A percentile compares a stretch with the other conserved stretches of the same genome.
phyloP scores from a whole-genome alignment of 2,329 filamentous ascomycete species.

The Ophiostoma ulmi region DNA sequence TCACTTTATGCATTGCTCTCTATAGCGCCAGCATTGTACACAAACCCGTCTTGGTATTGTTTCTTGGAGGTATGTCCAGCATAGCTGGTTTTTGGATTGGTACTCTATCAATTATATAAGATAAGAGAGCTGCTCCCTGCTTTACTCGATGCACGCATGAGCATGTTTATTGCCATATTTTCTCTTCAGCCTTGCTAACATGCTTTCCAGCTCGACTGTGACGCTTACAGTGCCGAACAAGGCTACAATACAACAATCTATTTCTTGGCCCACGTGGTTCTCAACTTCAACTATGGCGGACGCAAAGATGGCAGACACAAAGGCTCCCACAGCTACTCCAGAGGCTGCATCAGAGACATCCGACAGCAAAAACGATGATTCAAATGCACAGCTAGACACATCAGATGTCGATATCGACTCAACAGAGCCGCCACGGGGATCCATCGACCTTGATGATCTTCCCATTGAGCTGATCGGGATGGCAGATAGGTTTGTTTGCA shows the following conservation, averaged over 20 bases:
- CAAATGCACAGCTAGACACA: constrained; percentile 31
- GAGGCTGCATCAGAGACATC: neutral
- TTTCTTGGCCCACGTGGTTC: neutral
- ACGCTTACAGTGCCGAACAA: neutral
- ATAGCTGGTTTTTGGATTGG: neutral
- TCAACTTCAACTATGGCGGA: neutral
- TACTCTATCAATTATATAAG: neutral
- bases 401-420: constrained; percentile 41
- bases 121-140: neutral
- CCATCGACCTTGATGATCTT: constrained; percentile 77
- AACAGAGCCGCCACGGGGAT: constrained; percentile 46
- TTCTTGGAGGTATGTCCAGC: neutral
- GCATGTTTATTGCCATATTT: neutral
- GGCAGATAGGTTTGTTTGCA: constrained; percentile 65
- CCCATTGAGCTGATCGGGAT: constrained; percentile 90
- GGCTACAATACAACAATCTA: neutral
- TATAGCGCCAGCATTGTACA: neutral
- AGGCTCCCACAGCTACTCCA: neutral
- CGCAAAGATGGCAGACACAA: neutral
- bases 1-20: constrained; percentile 3
- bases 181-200: neutral
- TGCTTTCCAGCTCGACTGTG: neutral
- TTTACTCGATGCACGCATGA: neutral
- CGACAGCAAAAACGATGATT: neutral
- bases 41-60: neutral